A percentile compares a stretch with the other conserved stretches of the same genome.
phyloP scores from a whole-genome alignment of 257 asterid species.

The Datura wrightii region DNA sequence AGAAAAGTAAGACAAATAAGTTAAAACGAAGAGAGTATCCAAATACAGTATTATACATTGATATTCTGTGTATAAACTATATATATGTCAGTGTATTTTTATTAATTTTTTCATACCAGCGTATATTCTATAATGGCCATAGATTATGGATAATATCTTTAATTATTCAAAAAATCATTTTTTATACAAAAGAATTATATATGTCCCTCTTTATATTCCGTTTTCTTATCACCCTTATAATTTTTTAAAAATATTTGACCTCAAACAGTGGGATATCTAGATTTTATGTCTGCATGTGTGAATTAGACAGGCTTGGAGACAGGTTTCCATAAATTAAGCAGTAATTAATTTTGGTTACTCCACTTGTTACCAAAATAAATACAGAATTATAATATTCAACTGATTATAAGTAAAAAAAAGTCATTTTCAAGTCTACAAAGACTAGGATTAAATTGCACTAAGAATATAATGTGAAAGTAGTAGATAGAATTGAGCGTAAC shows the following conservation, averaged over 20 bases:
- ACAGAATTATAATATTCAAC: background rate
- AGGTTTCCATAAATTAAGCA: background rate
- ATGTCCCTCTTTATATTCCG: background rate
- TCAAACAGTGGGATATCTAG: background rate
- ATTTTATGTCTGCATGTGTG: background rate
- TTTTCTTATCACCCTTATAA: background rate
- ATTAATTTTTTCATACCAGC: background rate
- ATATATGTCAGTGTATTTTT: background rate
- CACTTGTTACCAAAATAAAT: background rate
- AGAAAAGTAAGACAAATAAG: too few species aligned
- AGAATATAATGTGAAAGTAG: background rate
- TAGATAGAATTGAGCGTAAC: background rate
- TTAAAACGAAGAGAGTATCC: background rate
- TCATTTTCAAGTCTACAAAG: background rate
- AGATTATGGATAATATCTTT: background rate
- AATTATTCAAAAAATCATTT: background rate
- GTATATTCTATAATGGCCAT: background rate
- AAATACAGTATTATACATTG: background rate
- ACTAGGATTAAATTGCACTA: background rate
- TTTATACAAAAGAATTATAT: background rate
- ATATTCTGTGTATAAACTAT: background rate
- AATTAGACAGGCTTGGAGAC: conserved; percentile 1
- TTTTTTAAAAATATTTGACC: background rate
- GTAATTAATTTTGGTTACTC: background rate
- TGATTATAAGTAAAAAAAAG: background rate